Evolutionary conservation across 768 basidiomycete genomes (phyloP), one percentile per base, ranked within the genome.

Genomic region (Podaxis sp.): DNA sequence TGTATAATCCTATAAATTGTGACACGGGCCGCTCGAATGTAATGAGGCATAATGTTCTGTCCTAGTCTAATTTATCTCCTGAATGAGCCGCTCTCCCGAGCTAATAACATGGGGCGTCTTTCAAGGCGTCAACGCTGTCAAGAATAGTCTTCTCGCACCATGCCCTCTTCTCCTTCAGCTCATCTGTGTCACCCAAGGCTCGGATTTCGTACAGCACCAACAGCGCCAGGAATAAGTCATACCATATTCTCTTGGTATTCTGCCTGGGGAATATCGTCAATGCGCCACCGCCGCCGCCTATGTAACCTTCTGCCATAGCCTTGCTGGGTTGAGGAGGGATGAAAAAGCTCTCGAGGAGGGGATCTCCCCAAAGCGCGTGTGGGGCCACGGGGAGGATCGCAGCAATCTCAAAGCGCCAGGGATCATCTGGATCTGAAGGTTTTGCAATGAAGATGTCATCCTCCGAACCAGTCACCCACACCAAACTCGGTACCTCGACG

Each of bases 201-300:
- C 44, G 61, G 53, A 33, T 60, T 60, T 81, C 82, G 26, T 75
- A 75, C 53, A 87, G 72, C 57, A 88, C 75, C 2, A 87, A 72
- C 11, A 87, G 67, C 12, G 87, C 85, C 63, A 88, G 69, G 70
- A 88, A 91, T 5, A 91, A 68, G 36, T 85, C 85, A 70, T 91
- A 92, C 91, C 90, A 93, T 53, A 87, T 66, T 63, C 90, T 75
- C 73, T 93, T 93, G 54, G 90, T 93, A 70, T 79, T 83, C 73
- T 92, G 90, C 54, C 90, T 79, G 12, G 81, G 75, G 63, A 91
- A 87, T 24, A 84, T 69, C 2, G 88, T 76, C 49, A 86, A 69
- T 3, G 74, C 75, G 1, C 74, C 78, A 0, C 84, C 85, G 5
- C 83, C 81, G n/a, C 77, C 77, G 2, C 60, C 74, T 46, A 72